These are phyloP conservation scores for Xylaria sp. DNA, from an alignment of 2,329 filamentous ascomycete genomes.

Conservation along the genomic window DNA sequence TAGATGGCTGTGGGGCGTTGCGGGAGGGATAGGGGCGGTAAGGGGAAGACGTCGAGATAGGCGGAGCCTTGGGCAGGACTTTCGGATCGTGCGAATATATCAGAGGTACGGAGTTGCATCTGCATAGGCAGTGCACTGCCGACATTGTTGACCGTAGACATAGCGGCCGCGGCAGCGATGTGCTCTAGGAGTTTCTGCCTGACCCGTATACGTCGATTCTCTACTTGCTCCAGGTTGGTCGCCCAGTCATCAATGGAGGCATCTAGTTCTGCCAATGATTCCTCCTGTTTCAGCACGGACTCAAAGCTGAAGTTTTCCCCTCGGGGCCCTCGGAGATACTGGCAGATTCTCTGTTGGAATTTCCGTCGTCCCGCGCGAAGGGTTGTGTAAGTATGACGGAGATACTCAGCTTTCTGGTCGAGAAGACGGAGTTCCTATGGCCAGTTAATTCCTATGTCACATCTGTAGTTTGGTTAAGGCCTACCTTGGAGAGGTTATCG, in stretches of 20 bases:
- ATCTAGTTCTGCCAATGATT: slow-evolving; percentile 71
- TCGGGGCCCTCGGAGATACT: slow-evolving; percentile 66
- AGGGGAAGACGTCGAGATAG: slow-evolving; percentile 28
- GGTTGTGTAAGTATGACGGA: slow-evolving; percentile 70
- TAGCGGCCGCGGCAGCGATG: slow-evolving; percentile 63
- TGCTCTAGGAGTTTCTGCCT: slow-evolving; percentile 78
- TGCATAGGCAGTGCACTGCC: slow-evolving; percentile 40
- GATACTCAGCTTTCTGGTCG: slow-evolving; percentile 74
- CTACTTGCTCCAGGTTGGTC: slow-evolving; percentile 70
- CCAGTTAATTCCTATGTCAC: background rate
- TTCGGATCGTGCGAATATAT: slow-evolving; percentile 53
- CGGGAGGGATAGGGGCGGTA: slow-evolving; percentile 42
- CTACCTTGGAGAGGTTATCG: slow-evolving; percentile 58
- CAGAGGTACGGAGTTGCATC: slow-evolving; percentile 34
- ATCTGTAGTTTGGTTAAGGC: background rate
- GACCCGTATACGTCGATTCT: slow-evolving; percentile 69
- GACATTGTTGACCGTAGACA: slow-evolving; percentile 39
- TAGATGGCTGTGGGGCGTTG: slow-evolving; percentile 29
- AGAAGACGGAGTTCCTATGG: slow-evolving; percentile 63
- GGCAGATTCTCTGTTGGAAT: slow-evolving; percentile 70
- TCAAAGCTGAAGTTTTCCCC: slow-evolving; percentile 68
- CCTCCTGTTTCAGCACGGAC: slow-evolving; percentile 72
- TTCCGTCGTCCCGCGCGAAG: slow-evolving; percentile 71
- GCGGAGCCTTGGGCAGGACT: slow-evolving; percentile 48
- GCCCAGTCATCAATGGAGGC: slow-evolving; percentile 76